Conservation (phyloP, 2,329 filamentous ascomycete genomes). For the Cytospora piceicola region DNA sequence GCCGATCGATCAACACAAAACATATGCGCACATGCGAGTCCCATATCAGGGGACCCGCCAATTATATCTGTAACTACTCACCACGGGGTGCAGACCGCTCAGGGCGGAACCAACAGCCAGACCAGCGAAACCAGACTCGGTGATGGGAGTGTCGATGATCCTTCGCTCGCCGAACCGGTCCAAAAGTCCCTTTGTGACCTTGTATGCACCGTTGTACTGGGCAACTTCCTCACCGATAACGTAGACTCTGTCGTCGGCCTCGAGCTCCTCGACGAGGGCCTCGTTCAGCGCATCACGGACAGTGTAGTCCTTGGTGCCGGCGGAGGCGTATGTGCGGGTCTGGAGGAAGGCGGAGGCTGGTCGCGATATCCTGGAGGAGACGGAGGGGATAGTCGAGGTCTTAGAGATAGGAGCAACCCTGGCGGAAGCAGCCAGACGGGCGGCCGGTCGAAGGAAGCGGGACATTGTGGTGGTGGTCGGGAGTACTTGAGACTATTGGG, state of each 20-base stretch:
- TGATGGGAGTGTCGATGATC: slow-evolving; percentile 98
- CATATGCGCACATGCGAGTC: neutral
- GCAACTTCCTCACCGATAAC: slow-evolving; percentile 97
- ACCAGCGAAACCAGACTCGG: slow-evolving; percentile 93
- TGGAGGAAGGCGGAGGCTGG: slow-evolving; percentile 46
- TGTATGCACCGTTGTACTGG: slow-evolving; percentile 99
- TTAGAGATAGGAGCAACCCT: slow-evolving; percentile 35
- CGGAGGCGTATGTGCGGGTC: slow-evolving; percentile 59
- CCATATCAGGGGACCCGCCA: no score
- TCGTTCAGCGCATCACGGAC: slow-evolving; percentile 98
- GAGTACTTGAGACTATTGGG: neutral
- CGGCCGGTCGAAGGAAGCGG: slow-evolving; percentile 50
- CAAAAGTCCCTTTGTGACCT: slow-evolving; percentile 96
- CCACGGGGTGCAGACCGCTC: slow-evolving; percentile 89
- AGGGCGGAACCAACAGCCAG: slow-evolving; percentile 93
- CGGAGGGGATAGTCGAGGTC: slow-evolving; percentile 34
- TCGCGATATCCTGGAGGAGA: slow-evolving; percentile 31
- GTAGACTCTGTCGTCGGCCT: slow-evolving; percentile 92
- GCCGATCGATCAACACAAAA: neutral
- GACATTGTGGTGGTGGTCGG: slow-evolving; percentile 42
- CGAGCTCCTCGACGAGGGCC: slow-evolving; percentile 95
- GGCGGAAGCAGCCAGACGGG: slow-evolving; percentile 47
- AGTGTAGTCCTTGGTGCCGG: slow-evolving; percentile 85
- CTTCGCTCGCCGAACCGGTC: slow-evolving; percentile 97
- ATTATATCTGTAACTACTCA: slow-evolving; percentile 56